phyloP scores from a whole-genome alignment of 345 rosid species.

The Eucalyptus leucophloia region DNA sequence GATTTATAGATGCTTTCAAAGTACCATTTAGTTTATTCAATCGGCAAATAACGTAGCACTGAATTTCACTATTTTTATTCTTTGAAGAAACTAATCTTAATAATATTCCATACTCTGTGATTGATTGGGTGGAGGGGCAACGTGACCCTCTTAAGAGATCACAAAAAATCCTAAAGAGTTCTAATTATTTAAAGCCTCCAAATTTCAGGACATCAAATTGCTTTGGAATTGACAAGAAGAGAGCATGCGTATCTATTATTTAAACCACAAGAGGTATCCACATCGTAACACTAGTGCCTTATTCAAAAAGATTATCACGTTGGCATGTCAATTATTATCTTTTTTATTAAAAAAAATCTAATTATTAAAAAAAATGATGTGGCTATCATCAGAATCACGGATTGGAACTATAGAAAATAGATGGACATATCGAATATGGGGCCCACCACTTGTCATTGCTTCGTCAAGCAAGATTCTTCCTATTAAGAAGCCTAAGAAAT shows the following conservation, averaged over 20 bases:
- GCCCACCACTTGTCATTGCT: neutral
- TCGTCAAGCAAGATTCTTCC: neutral
- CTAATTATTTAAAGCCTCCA: neutral
- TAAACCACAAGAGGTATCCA: neutral
- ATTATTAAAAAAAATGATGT: neutral
- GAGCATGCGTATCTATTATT: neutral
- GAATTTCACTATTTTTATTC: neutral
- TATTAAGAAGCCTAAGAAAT: neutral
- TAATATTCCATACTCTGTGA: neutral
- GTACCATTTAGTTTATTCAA: neutral
- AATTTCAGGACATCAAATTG: neutral
- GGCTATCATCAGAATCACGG: neutral
- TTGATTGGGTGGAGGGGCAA: neutral
- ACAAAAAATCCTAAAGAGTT: neutral
- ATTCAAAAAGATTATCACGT: neutral
- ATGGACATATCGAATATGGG: fast-evolving
- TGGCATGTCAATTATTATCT: fast-evolving
- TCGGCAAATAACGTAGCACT: neutral
- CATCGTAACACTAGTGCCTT: neutral
- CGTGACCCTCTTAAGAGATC: neutral
- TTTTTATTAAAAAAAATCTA: neutral
- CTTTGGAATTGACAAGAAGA: neutral
- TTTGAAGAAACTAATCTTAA: neutral
- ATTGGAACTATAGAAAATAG: neutral
- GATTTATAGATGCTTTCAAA: neutral